Percentiles rank a stretch among this genome's conserved stretches.
Conservation (phyloP, 1,284 basidiomycete genomes). For the Rhodotorula glutinis region DNA sequence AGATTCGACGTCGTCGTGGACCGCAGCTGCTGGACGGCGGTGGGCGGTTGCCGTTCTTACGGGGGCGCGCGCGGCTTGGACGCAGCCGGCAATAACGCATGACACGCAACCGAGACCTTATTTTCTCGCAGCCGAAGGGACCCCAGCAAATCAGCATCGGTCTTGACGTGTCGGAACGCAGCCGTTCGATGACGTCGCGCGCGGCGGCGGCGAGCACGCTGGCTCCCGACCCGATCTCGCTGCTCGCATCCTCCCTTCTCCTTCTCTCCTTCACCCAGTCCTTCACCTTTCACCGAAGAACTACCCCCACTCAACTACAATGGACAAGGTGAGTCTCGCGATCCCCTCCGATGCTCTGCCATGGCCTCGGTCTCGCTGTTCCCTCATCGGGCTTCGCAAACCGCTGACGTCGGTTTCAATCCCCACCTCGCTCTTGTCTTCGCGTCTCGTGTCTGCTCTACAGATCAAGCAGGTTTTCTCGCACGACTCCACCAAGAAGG, state of each 20-base stretch:
- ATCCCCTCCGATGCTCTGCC: not conserved
- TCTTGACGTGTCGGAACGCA: too few species aligned
- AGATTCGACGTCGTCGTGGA: too few species aligned
- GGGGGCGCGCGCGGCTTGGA: too few species aligned
- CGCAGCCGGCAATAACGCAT: too few species aligned
- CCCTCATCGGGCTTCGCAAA: not conserved
- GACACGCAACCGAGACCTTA: too few species aligned
- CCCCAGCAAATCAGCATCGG: too few species aligned
- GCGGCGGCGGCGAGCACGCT: too few species aligned
- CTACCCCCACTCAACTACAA: not conserved
- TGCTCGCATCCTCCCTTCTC: not conserved
- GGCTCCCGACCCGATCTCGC: not conserved
- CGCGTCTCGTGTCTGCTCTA: not conserved
- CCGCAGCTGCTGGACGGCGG: too few species aligned
- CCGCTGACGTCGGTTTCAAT: not conserved
- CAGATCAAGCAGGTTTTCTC: conserved; percentile 33
- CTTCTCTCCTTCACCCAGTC: not conserved
- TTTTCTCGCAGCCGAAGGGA: too few species aligned
- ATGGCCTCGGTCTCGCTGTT: not conserved
- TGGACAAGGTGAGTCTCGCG: conserved; percentile 10
- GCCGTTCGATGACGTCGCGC: too few species aligned
- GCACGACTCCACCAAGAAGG: conserved; percentile 14
- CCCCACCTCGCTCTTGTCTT: not conserved
- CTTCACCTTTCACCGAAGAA: not conserved
- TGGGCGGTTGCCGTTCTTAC: too few species aligned